Evolutionary conservation across 192 early-diverging fungal genomes (phyloP).

Genomic region (Backusella tuberculispora): DNA sequence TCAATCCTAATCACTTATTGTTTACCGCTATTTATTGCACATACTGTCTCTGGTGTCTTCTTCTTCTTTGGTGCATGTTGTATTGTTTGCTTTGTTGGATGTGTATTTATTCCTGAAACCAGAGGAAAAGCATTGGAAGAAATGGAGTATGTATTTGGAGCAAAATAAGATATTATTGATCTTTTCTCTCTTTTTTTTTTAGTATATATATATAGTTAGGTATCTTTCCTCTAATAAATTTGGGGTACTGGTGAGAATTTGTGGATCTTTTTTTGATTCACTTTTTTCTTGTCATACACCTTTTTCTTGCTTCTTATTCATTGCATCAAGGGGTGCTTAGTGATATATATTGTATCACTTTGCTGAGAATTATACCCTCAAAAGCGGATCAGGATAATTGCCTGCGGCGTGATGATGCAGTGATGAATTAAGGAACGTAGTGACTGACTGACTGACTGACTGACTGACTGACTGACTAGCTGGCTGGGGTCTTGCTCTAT

Average conservation of each 20-base stretch:
- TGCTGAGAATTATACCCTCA: not conserved
- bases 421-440: not conserved
- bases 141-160: constrained; percentile 79
- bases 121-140: constrained; percentile 84
- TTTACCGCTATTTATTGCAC: constrained; percentile 42
- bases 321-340: constrained; percentile 6
- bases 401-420: constrained; percentile 15
- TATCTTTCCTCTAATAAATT: not conserved
- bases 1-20: constrained; percentile 41
- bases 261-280: not conserved
- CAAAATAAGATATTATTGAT: constrained; percentile 7
- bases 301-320: constrained; percentile 6
- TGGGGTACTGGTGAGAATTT: not conserved
- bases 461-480: too few relatives aligned
- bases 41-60: constrained; percentile 44
- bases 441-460: too few relatives aligned
- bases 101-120: constrained; percentile 82
- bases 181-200: not conserved
- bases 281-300: not conserved
- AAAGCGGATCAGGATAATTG: constrained; percentile 18
- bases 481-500: too few relatives aligned
- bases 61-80: constrained; percentile 43
- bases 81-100: constrained; percentile 43
- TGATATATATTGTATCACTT: not conserved
- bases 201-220: not conserved